Percentiles rank a stretch among this genome's conserved stretches.
Evolutionary conservation across 768 basidiomycete genomes (phyloP).

Genomic region (Lentinula edodes): DNA sequence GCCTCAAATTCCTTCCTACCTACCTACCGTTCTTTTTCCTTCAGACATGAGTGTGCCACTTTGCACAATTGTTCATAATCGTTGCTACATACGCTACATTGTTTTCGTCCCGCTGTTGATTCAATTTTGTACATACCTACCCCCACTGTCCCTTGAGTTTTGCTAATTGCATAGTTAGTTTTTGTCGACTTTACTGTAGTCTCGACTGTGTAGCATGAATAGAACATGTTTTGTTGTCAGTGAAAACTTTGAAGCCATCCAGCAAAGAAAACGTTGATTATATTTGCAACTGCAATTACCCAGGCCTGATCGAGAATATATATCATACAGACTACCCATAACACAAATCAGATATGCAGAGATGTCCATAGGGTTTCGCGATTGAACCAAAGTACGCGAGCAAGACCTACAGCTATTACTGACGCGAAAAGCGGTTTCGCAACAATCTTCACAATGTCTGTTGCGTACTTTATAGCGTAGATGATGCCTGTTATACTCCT

Average conservation of each 20-base stretch:
- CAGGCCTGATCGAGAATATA: too few species aligned
- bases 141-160: not conserved
- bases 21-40: not conserved
- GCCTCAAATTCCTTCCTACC: not conserved
- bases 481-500: not conserved
- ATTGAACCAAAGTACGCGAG: not conserved
- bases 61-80: not conserved
- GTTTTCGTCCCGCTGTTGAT: not conserved
- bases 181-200: too few species aligned
- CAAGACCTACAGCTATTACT: not conserved
- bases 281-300: too few species aligned
- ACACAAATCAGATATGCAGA: not conserved
- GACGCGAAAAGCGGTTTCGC: not conserved
- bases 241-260: too few species aligned
- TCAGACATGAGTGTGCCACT: not conserved
- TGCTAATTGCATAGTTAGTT: not conserved
- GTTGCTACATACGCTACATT: not conserved
- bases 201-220: too few species aligned
- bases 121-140: not conserved
- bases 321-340: too few species aligned
- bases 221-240: too few species aligned
- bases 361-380: not conserved
- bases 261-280: too few species aligned
- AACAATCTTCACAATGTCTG: not conserved
- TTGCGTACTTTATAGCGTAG: not conserved